Evolutionary conservation across 2,329 filamentous ascomycete species (phyloP), one percentile per base, ranked within the genome.

Genomic region (Diaporthe caulivora): DNA sequence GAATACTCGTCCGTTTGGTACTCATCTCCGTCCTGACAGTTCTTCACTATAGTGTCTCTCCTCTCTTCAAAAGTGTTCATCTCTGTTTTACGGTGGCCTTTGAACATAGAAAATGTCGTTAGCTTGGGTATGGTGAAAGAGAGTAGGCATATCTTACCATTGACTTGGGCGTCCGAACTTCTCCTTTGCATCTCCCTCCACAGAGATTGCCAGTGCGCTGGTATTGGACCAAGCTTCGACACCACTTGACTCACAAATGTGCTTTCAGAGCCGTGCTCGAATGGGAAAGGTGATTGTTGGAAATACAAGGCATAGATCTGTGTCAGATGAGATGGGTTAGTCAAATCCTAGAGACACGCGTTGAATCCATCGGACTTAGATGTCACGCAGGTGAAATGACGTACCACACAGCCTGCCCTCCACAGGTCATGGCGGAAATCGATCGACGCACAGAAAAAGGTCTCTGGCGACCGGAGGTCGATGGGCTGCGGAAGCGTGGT

Each of bases 381-480:
- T n/a, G n/a, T n/a, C n/a, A n/a, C n/a, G n/a, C 37, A 8, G 7
- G n/a, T 24, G 15, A 18, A 44, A 17, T 21, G 3, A 44, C 65
- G 3, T 69, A 69, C 49, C 10, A 69, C 65, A 57, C 51, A 69
- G 9, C 65, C 65, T 11, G 51, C 65, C 31, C 65, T 55, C 65
- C 65, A 69, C 15, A 69, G 37, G 37, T 57, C 65, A 34, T 69
- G 65, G 13, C 29, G 51, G 8, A 17, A 47, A 18, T 55, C 53
- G 13, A 57, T 55, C 3, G 65, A 69, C 18, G 51, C 24, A 44
- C 51, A 29, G 40, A 55, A 69, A 9, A 69, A 69, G 9, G 49
- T 69, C 29, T 69, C 65, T 34, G 65, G 65, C 15, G 49, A 69
- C 26, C 65, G 37, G 6, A 55, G 40, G 13, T 69, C 65, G 8